Evolutionary conservation across 495 filamentous ascomycete species (phyloP), one percentile per base, ranked within the genome.

Genomic region (Aspergillus sparsus): DNA sequence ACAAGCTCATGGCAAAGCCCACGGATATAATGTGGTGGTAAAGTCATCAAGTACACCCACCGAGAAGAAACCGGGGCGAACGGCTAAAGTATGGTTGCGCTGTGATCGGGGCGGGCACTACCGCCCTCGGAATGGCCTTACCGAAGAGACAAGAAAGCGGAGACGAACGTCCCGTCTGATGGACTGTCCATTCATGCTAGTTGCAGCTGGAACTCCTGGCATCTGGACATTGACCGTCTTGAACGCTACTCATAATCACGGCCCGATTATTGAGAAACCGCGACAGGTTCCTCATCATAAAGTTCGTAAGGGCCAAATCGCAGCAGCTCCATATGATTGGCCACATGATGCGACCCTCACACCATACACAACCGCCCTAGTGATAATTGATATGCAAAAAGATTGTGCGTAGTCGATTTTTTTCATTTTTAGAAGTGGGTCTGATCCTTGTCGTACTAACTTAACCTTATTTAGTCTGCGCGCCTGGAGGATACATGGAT

Each of bases 301-400:
- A 59, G 73, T 77, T 42, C 75, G 77, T 35, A 79, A 79, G 56
- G 77, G 78, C 33, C 77, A 78, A 58, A 65, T 83, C 36, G 71
- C 76, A 8, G 78, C 82, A 0, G 58, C 65, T 1, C 85, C 85
- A 32, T 88, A 88, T 66, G 71, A 75, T 50, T 88, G 85, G 85
- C 87, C 86, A 0, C 84, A 87, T 62, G 82, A 87, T 68, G 76
- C 76, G 11, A 74, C 74, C 18, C 77, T 88, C 53, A 78, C 80
- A 7, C 78, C 81, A 7, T 73, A 73, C 39, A 87, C 82, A 9
- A 89, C 86, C 12, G 87, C 86, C 6, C 73, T 89, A 51, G 80
- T 89, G 2, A 80, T 89, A 35, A 86, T 89, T 62, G 86, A 89
- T 71, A 89, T 89, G 86, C 86, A 89, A 65, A 85, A 85, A 57